Evolutionary conservation across 78 protist species (phyloP).

Genomic region (Dictyostelium purpureum): DNA sequence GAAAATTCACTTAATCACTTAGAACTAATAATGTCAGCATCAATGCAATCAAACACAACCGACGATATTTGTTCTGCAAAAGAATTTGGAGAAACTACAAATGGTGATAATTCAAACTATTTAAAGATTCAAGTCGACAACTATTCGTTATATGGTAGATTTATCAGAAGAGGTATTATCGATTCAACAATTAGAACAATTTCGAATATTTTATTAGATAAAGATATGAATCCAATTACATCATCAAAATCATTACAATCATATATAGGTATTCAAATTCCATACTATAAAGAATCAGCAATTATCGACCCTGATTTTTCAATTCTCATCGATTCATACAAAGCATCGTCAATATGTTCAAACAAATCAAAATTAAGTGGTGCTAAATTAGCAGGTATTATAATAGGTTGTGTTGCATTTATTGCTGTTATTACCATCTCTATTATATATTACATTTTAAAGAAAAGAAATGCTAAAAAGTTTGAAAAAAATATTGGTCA

Average conservation of each 20-base stretch:
- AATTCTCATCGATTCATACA: not conserved
- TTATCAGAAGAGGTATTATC: not conserved
- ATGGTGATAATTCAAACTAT: not conserved
- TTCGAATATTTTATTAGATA: not conserved
- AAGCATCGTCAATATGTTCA: not conserved
- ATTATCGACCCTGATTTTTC: not conserved
- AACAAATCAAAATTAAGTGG: not conserved
- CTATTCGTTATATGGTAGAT: not conserved
- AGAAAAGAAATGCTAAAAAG: not conserved
- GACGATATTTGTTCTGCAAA: not conserved
- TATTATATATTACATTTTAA: not conserved
- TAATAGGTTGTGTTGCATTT: not conserved
- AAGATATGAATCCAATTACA: not conserved
- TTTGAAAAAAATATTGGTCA: no score
- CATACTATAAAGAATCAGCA: not conserved
- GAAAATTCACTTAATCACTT: not conserved
- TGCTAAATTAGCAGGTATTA: not conserved
- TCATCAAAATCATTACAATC: not conserved
- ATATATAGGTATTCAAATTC: conserved; percentile 2
- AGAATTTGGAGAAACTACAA: not conserved
- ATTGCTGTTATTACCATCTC: not conserved
- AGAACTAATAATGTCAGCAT: conserved; percentile 12
- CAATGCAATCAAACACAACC: not conserved
- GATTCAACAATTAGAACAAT: not conserved
- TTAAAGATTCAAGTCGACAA: not conserved